These are phyloP conservation scores for Pythium vanterpoolii DNA, from an alignment of 352 stramenopile species.

Conservation along the genomic window DNA sequence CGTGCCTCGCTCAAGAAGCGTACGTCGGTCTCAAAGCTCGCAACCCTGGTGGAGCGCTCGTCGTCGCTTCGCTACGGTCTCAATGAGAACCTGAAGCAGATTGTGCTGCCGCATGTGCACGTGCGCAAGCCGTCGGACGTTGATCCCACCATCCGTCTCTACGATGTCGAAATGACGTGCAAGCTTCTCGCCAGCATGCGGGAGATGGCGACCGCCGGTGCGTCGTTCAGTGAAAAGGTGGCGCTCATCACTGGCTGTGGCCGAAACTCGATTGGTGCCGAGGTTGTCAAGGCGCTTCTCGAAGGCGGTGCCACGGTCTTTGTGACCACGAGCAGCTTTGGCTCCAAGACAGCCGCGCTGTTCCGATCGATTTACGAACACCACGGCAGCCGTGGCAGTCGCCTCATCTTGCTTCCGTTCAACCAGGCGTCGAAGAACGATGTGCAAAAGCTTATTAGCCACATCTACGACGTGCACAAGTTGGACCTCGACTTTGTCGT, in stretches of 20 bases:
- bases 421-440: conserved; percentile 85
- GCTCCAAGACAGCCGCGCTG: conserved; percentile 38
- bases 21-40: conserved; percentile 18
- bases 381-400: conserved; percentile 75
- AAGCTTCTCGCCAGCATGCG: conserved; percentile 78
- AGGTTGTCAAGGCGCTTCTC: conserved; percentile 82
- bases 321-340: conserved; percentile 82
- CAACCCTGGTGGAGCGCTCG: conserved; percentile 36
- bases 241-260: conserved; percentile 85
- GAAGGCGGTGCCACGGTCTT: conserved; percentile 85
- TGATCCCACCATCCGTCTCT: conserved; percentile 77
- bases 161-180: conserved; percentile 80
- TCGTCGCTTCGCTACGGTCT: conserved; percentile 46
- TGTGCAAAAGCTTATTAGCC: conserved; percentile 57
- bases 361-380: conserved; percentile 87
- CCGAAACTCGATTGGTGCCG: conserved; percentile 79
- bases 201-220: conserved; percentile 78
- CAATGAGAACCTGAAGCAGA: conserved; percentile 66
- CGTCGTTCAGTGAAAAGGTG: conserved; percentile 85
- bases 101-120: conserved; percentile 69
- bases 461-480: conserved; percentile 83
- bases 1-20: conserved; percentile 53
- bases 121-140: conserved; percentile 70
- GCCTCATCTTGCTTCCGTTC: conserved; percentile 78
- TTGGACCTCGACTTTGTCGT: conserved; percentile 86